Conservation (phyloP, 257 asterid species). For the Mentha longifolia region DNA sequence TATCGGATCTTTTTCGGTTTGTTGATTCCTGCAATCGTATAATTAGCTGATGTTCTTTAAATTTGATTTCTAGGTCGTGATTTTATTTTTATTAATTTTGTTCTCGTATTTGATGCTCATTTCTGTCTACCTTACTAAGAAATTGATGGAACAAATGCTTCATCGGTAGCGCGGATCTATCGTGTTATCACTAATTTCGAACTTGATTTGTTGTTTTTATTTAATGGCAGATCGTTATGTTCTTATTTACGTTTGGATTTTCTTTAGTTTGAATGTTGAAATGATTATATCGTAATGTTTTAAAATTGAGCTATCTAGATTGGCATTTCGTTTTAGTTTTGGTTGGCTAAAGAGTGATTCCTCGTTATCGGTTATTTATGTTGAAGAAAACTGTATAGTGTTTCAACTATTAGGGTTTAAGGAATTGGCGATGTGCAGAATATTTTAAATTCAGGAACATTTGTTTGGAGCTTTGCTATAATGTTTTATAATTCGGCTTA, state of each 20-base stretch:
- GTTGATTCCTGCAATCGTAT: not conserved
- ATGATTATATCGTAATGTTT: not conserved
- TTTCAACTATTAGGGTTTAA: not conserved
- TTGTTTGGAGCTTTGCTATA: constrained; percentile 9
- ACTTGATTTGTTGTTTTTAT: not conserved
- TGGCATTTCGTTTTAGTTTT: not conserved
- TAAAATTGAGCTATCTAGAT: not conserved
- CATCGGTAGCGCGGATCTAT: constrained; percentile 22
- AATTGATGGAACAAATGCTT: constrained; percentile 3
- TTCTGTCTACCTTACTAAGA: not conserved
- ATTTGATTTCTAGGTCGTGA: not conserved
- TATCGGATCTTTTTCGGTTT: constrained; percentile 15
- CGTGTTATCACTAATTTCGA: not conserved
- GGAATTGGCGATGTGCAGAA: not conserved
- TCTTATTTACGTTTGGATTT: not conserved
- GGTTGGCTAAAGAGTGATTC: not conserved
- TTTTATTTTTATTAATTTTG: not conserved
- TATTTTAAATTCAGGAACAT: not conserved
- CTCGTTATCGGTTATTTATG: not conserved
- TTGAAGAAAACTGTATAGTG: not conserved
- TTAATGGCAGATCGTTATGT: not conserved
- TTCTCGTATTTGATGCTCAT: not conserved
- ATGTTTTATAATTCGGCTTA: not conserved
- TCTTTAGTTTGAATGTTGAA: not conserved
- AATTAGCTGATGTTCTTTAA: not conserved